Conservation (phyloP, 495 filamentous ascomycete genomes). For the Bathelium albidoporum region DNA sequence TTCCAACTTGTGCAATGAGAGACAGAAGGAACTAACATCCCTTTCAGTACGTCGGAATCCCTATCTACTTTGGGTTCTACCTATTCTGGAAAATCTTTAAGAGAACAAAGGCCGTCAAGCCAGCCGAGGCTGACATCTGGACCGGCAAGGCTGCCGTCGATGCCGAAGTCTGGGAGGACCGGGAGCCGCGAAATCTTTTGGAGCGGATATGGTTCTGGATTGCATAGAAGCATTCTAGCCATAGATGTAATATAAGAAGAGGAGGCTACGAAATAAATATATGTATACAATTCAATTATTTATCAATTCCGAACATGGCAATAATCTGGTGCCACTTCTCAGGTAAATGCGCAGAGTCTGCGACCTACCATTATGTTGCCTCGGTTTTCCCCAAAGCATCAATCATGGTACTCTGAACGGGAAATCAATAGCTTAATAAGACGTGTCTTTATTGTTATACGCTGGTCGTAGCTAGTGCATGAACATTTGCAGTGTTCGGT, state of each 20-base stretch:
- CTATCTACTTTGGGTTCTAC: slow-evolving; percentile 47
- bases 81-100: slow-evolving; percentile 45
- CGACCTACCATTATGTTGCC: too few relatives aligned
- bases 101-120: slow-evolving; percentile 36
- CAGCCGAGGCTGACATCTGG: slow-evolving; percentile 48
- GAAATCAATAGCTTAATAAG: neutral
- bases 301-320: too few relatives aligned
- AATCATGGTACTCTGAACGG: too few relatives aligned
- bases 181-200: slow-evolving; percentile 37
- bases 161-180: slow-evolving; percentile 40
- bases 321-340: too few relatives aligned
- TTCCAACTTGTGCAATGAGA: neutral
- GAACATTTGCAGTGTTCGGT: neutral
- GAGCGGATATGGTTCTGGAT: slow-evolving; percentile 48
- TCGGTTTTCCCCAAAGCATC: too few relatives aligned
- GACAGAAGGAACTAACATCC: neutral
- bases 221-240: slow-evolving; percentile 21
- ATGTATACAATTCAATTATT: neutral
- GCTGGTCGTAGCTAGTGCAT: neutral
- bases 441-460: neutral
- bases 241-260: neutral
- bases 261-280: too few relatives aligned
- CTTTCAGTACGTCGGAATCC: slow-evolving; percentile 45
- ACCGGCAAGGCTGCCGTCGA: slow-evolving; percentile 55
- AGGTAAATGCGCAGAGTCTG: too few relatives aligned